Base-by-base conservation (phyloP, 1,139 yeast species). In the Suhomyces bolitotheri region DNA sequence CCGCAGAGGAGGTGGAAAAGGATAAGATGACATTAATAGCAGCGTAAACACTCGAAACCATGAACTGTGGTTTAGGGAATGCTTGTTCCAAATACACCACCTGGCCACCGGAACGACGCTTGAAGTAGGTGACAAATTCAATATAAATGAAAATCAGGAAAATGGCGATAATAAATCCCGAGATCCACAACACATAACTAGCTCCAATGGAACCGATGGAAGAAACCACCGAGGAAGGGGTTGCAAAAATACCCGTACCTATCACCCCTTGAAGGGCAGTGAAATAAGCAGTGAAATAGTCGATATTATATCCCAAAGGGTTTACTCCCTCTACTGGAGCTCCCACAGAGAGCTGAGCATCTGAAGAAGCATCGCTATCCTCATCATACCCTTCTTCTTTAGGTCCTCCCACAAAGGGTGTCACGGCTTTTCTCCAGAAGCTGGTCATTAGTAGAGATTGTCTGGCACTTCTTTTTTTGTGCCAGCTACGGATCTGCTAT, bases 241-340 rank as follows among this genome's bases (percentile, higher is more conserved):
- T 66, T n/a, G 61, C 54, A 46, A 69, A 70, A 27, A 69, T 68
- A 50, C 74, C 75, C 1, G 75, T 70, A 38, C 76, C 75, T 25
- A 70, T 60, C 27, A 69, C 62, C 32, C 74, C 73, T 31, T 64
- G 68, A 26, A 68, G 52, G 20, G 61, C 55, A 33, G 64, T 47
- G 38, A 62, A 65, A 25, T 63, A 54, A 2, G 69, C 53, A 4
- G 65, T 52, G 24, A 51, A 41, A 41, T 55, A 59, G 25, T 60
- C 60, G 22, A 66, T 51, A 29, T 64, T 54, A 39, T 66, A 60
- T 3, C 73, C 73, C 39, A 67, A 51, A 0, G 74, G 73, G 31
- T 62, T 64, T 8, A 46, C 46, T 13, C 49, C 48, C 41, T 68
- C 73, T 10, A 64, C 64, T 9, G 73, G 73, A 3, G 72, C 67